phyloP scores from a whole-genome alignment of 352 stramenopile species.

The Globisporangium iwayamae region DNA sequence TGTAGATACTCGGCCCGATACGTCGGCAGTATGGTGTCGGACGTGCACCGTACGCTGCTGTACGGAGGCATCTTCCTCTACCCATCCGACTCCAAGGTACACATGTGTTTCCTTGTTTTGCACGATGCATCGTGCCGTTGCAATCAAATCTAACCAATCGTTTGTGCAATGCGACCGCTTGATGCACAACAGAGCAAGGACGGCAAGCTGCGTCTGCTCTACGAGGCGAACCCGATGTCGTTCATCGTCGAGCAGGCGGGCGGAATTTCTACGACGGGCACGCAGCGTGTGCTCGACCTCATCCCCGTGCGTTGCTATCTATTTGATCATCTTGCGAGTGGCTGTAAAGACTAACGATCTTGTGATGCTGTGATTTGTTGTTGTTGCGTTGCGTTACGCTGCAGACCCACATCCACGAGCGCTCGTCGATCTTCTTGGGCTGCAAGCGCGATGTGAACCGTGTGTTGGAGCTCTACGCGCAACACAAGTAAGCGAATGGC shows the following conservation, averaged over 20 bases:
- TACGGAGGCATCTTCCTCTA: constrained; percentile 99
- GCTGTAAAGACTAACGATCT: constrained; percentile 4
- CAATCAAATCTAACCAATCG: background rate
- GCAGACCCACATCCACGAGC: constrained; percentile 94
- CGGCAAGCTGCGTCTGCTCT: constrained; percentile 97
- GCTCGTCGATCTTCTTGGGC: constrained; percentile 97
- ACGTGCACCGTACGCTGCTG: constrained; percentile 98
- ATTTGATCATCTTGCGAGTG: background rate
- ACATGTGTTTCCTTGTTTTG: constrained; percentile 22
- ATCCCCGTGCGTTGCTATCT: constrained; percentile 56
- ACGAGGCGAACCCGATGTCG: constrained; percentile 99
- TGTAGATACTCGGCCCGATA: constrained; percentile 92
- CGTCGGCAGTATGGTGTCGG: constrained; percentile 98
- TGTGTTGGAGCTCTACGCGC: constrained; percentile 70
- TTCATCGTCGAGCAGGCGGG: constrained; percentile 98
- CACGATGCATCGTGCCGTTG: background rate
- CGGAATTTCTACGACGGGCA: constrained; percentile 94
- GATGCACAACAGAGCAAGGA: constrained; percentile 39
- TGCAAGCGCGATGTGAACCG: constrained; percentile 85
- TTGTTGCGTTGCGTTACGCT: background rate
- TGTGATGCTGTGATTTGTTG: background rate
- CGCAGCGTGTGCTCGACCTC: constrained; percentile 92
- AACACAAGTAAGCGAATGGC: constrained; percentile 39
- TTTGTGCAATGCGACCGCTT: background rate
- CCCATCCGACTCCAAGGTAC: constrained; percentile 92